Base-by-base conservation (phyloP, 176 grass and related monocot species). In the Themeda triandra region DNA sequence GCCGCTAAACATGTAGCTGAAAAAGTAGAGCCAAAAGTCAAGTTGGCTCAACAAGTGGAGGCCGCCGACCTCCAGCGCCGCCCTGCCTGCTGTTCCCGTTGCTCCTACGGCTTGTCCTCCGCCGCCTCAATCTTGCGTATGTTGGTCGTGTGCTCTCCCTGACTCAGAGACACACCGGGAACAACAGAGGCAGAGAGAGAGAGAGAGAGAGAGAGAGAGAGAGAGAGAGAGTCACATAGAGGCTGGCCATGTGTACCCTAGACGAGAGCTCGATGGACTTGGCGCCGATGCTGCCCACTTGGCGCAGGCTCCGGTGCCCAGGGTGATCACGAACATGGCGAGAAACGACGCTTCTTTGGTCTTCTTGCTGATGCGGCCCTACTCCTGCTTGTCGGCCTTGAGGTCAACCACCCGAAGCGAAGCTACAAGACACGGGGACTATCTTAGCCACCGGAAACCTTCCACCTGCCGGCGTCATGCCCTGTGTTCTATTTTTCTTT, bases 1-100 rank as follows among this genome's bases (percentile, higher is more conserved):
- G 23, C 77, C 91, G 87, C 96, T 99, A 80, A 96, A 99, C 96
- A 99, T 89, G 86, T 99, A 99, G 83, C 96, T 94, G 69, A 92
- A 85, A 77, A 99, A 99, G 24, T 96, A 99, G 21, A 99, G 77
- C 96, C 96, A 99, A 66, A 99, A 99, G 79, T 99, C 86, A 39
- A 96, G 28, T 11, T 77, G 83, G 45, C 71, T 87, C 18, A 99
- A 69, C 86, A 99, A 58, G 27, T 63, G n/a, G 66, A 99, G 72
- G 13, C 93, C 96, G 23, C 93, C n/a, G n/a, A n/a, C n/a, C n/a
- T n/a, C n/a, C n/a, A n/a, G n/a, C n/a, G n/a, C n/a, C n/a, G n/a
- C n/a, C n/a, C n/a, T n/a, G n/a, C n/a, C n/a, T n/a, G n/a, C n/a
- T n/a, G n/a, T n/a, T n/a, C n/a, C n/a, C n/a, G n/a, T n/a, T 33